Conservation (phyloP, 371 early-diverging fungal genomes). For the Smittium culicis region DNA sequence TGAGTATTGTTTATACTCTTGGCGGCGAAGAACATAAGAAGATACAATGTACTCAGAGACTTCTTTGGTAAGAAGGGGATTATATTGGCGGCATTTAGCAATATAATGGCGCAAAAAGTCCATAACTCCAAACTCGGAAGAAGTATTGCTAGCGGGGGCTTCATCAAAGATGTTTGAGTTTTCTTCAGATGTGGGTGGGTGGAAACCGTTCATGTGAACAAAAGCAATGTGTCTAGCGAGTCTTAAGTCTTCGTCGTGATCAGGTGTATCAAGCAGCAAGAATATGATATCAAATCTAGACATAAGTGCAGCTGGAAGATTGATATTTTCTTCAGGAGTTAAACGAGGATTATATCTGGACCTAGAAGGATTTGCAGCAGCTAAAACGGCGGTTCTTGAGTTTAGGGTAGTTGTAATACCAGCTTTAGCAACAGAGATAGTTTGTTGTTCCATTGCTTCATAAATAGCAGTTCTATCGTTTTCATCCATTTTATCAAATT, state of each 20-base stretch:
- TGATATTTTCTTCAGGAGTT: slow-evolving; percentile 82
- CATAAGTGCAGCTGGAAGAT: slow-evolving; percentile 88
- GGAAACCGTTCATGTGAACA: slow-evolving; percentile 74
- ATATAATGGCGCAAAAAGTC: slow-evolving; percentile 43
- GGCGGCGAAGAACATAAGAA: slow-evolving; percentile 69
- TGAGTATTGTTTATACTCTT: slow-evolving; percentile 52
- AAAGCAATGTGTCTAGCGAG: slow-evolving; percentile 82
- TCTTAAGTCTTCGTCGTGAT: slow-evolving; percentile 52
- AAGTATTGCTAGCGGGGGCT: slow-evolving; percentile 37
- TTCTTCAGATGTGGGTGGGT: slow-evolving; percentile 40
- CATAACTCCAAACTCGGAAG: background rate
- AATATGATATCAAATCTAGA: slow-evolving; percentile 95
- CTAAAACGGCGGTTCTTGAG: slow-evolving; percentile 78
- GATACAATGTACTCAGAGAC: slow-evolving; percentile 78
- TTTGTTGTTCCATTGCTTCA: slow-evolving; percentile 96
- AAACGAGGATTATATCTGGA: slow-evolving; percentile 73
- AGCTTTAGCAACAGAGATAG: slow-evolving; percentile 80
- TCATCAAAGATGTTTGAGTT: slow-evolving; percentile 50
- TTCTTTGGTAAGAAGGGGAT: slow-evolving; percentile 54
- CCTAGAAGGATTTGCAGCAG: slow-evolving; percentile 79
- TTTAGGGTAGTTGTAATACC: slow-evolving; percentile 89
- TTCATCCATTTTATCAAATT: slow-evolving; percentile 89
- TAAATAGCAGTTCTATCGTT: slow-evolving; percentile 79
- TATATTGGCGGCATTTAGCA: slow-evolving; percentile 57
- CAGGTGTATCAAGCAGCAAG: slow-evolving; percentile 72